Evolutionary conservation across 208 protist genomes (phyloP), one percentile per base, ranked within the genome.

Genomic region (Leishmania guyanensis): DNA sequence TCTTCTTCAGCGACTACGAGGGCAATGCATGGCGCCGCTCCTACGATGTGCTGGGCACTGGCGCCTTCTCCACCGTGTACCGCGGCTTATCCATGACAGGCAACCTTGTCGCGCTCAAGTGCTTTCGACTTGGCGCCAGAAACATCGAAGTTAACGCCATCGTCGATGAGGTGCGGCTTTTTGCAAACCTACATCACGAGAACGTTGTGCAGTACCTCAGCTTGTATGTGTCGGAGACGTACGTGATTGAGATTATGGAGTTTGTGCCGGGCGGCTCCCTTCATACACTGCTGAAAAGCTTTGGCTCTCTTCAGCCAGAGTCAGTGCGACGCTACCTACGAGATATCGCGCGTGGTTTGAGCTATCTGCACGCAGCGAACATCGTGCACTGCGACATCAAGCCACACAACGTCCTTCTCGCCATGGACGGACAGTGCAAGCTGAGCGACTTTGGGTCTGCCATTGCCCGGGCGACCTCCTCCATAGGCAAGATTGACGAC

Each of bases 351-450:
- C 78, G 84, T 54, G 93, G 93, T 9, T 78, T 98, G 3, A 72
- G 84, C 54, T 98, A 97, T 79, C 85, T 98, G 39, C 95, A 98
- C 82, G 80, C 83, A 26, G 94, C 85, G 66, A 84, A 84, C 70
- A 89, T 96, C 43, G 88, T 96, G 33, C 93, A 98, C 86, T 92
- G 89, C 72, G 92, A 97, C 80, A 86, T 98, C 73, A 98, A 98
- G 72, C 93, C 93, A 12, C 89, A 94, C 70, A 98, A 98, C 64
- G 90, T 97, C 2, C 77, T 98, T 8, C 84, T 98, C 16, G 90
- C 90, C n/a, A 94, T 92, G 83, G 92, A 95, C 74, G 92, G 94
- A 20, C 81, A 89, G 58, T 95, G 92, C 80, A 96, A 96, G 71
- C 78, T 98, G 16, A 90, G 84, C 51, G 94, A 98, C 85, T 98